phyloP scores from a whole-genome alignment of 1,284 basidiomycete species.

The Papiliotrema nemorosa region DNA sequence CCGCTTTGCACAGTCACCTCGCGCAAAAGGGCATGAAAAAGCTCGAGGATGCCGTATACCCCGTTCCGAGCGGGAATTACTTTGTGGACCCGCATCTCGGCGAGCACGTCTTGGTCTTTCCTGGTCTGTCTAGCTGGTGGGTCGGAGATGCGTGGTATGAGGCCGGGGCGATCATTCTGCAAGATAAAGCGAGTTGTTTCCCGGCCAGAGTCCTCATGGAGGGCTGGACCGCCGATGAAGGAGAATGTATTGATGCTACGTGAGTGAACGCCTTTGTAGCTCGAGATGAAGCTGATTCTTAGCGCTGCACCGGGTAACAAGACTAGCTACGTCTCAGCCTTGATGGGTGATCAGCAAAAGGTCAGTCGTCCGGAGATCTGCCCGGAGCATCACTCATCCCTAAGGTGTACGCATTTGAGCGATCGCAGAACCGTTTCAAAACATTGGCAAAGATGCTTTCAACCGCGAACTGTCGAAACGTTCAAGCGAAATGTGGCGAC shows the following conservation, averaged over 20 bases:
- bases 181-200: conserved; percentile 98
- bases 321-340: conserved; percentile 84
- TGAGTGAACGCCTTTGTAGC: conserved; percentile 18
- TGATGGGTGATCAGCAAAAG: conserved; percentile 76
- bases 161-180: conserved; percentile 66
- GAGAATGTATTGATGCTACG: conserved; percentile 83
- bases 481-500: conserved; percentile 65
- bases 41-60: conserved; percentile 29
- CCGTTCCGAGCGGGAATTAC: conserved; percentile 53
- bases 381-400: neutral
- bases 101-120: conserved; percentile 69
- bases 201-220: conserved; percentile 73
- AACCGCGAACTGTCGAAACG: conserved; percentile 75
- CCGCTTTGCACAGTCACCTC: conserved; percentile 29
- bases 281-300: neutral
- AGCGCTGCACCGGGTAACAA: conserved; percentile 96
- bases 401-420: conserved; percentile 83
- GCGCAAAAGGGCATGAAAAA: conserved; percentile 22
- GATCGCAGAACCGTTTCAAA: conserved; percentile 69
- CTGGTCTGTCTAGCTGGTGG: conserved; percentile 56
- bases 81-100: conserved; percentile 72
- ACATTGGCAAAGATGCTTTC: conserved; percentile 78
- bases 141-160: conserved; percentile 44
- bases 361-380: conserved; percentile 51
- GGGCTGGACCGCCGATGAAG: conserved; percentile 38